Evolutionary conservation across 345 rosid species (phyloP).

Genomic region (Hypericum perforatum): DNA sequence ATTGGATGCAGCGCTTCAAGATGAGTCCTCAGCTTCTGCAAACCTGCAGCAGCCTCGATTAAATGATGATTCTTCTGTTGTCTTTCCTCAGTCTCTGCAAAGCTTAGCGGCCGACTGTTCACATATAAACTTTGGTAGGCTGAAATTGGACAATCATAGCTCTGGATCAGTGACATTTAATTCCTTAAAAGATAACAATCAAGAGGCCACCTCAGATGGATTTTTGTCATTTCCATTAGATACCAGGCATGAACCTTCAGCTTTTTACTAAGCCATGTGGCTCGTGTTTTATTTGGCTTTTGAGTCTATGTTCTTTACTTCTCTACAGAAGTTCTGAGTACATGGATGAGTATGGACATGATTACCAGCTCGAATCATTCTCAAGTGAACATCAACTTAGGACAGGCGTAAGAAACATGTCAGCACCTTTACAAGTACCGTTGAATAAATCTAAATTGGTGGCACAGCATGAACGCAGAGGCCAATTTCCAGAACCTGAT

Average conservation of each 20-base stretch:
- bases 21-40: slow-evolving; percentile 18
- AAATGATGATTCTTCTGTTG: slow-evolving; percentile 21
- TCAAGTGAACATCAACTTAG: slow-evolving; percentile 13
- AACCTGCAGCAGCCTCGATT: slow-evolving; percentile 22
- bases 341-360: background rate
- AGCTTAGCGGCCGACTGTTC: slow-evolving; percentile 36
- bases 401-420: slow-evolving; percentile 16
- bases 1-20: slow-evolving; percentile 15
- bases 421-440: slow-evolving; percentile 13
- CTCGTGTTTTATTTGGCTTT: slow-evolving; percentile 3
- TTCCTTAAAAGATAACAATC: slow-evolving; percentile 10
- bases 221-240: slow-evolving; percentile 14
- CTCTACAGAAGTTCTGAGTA: slow-evolving; percentile 21
- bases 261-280: background rate
- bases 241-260: slow-evolving; percentile 19
- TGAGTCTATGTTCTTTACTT: slow-evolving; percentile 6
- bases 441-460: slow-evolving; percentile 13
- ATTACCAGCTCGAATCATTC: slow-evolving; percentile 14
- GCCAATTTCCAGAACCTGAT: slow-evolving; percentile 11
- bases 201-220: slow-evolving; percentile 12
- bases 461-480: slow-evolving; percentile 10
- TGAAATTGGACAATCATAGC: slow-evolving; percentile 18
- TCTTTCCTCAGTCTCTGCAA: slow-evolving; percentile 39
- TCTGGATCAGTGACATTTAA: slow-evolving; percentile 13
- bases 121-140: slow-evolving; percentile 50